phyloP scores from a whole-genome alignment of 306 rosid species.

The Cucumis melo region DNA sequence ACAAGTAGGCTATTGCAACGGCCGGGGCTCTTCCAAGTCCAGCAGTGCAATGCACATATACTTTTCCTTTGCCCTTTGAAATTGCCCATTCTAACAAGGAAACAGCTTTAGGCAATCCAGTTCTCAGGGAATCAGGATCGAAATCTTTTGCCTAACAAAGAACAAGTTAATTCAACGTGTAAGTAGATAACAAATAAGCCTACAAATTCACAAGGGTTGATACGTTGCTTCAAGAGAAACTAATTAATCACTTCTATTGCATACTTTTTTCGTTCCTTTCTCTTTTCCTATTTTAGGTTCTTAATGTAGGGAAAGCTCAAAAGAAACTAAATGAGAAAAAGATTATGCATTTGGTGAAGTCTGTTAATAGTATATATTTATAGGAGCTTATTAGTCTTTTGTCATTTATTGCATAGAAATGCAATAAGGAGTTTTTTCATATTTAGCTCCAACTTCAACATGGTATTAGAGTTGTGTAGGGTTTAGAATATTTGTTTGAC shows the following conservation, averaged over 20 bases:
- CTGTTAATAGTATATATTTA: too few relatives aligned
- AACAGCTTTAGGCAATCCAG: constrained; percentile 74
- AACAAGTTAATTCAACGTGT: not conserved
- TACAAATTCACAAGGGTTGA: not conserved
- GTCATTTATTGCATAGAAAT: too few relatives aligned
- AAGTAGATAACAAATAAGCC: not conserved
- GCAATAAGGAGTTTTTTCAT: too few relatives aligned
- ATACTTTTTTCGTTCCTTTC: not conserved
- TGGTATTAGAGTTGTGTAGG: too few relatives aligned
- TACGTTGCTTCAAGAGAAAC: not conserved
- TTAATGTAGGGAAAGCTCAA: not conserved
- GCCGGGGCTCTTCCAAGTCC: constrained; percentile 97
- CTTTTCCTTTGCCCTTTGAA: constrained; percentile 67
- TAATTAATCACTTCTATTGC: not conserved
- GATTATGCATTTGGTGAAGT: not conserved
- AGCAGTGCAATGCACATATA: constrained; percentile 78
- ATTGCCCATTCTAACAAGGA: constrained; percentile 84
- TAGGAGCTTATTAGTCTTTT: too few relatives aligned
- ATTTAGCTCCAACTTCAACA: too few relatives aligned
- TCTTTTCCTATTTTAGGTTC: not conserved
- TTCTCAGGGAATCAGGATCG: constrained; percentile 74
- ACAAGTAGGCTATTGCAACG: constrained; percentile 74
- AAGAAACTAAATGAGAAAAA: not conserved
- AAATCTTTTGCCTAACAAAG: constrained; percentile 66
- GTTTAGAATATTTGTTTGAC: too few relatives aligned